Percentiles rank a stretch among this genome's conserved stretches.
Evolutionary conservation across 1,139 yeast genomes (phyloP).

Genomic region (Pichia sp.): DNA sequence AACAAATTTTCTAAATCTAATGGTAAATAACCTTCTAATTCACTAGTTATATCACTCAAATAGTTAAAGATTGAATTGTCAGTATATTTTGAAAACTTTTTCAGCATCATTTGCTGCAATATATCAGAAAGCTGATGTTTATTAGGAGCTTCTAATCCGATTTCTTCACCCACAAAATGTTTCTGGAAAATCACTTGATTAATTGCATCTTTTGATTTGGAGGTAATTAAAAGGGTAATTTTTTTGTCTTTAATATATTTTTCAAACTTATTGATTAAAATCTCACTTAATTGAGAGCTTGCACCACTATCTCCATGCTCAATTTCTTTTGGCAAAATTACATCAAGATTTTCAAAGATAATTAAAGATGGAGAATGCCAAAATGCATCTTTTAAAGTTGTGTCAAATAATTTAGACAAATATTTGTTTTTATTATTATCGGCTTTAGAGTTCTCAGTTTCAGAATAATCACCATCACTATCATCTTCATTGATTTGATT

Average conservation of each 20-base stretch:
- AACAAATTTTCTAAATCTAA: conserved; percentile 67
- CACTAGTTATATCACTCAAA: conserved; percentile 60
- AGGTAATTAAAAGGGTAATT: conserved; percentile 50
- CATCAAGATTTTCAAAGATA: conserved; percentile 76
- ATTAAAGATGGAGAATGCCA: conserved; percentile 80
- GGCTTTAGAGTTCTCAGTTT: conserved; percentile 45
- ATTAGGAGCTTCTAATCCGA: conserved; percentile 63
- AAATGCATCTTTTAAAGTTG: conserved; percentile 53
- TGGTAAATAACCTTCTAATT: conserved; percentile 87
- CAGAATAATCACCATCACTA: background rate
- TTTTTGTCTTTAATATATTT: conserved; percentile 38
- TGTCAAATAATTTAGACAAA: conserved; percentile 44
- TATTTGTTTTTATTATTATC: conserved; percentile 53
- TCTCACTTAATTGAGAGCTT: conserved; percentile 53
- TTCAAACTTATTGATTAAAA: conserved; percentile 35
- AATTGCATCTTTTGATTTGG: conserved; percentile 59
- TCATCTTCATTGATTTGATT: background rate
- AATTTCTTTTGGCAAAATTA: conserved; percentile 61
- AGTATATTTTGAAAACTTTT: conserved; percentile 10
- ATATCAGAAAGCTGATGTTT: conserved; percentile 54
- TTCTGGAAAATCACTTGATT: conserved; percentile 58
- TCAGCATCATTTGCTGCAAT: conserved; percentile 41
- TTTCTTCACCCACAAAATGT: conserved; percentile 63
- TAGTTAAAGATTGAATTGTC: conserved; percentile 40
- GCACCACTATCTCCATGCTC: conserved; percentile 62